Percentiles rank a stretch among this genome's conserved stretches.
These are phyloP conservation scores for Glycine latifolia DNA, from an alignment of 306 rosid genomes.

Conservation along the genomic window DNA sequence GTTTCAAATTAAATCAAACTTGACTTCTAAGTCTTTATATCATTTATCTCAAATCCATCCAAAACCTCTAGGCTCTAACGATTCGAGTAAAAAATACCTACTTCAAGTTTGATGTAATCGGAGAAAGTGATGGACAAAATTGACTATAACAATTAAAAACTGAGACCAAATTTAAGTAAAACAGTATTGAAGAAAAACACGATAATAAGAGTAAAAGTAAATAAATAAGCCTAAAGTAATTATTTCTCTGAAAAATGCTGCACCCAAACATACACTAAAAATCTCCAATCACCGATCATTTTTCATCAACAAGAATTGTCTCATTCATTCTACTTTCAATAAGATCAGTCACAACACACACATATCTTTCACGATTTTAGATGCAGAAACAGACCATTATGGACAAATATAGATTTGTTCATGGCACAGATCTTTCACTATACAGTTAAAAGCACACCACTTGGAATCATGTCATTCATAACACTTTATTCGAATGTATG, in stretches of 20 bases:
- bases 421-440: slow-evolving; percentile 42
- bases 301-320: neutral
- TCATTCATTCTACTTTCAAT: neutral
- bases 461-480: slow-evolving; percentile 30
- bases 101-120: neutral
- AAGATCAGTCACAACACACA: neutral
- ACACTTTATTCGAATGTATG: slow-evolving; percentile 36
- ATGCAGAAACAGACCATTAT: neutral
- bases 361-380: neutral
- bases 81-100: too few relatives aligned
- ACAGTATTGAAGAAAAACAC: neutral
- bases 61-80: too few relatives aligned
- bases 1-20: too few relatives aligned
- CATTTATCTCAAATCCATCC: too few relatives aligned
- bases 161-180: neutral
- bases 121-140: neutral
- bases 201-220: neutral
- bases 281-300: neutral
- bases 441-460: slow-evolving; percentile 47
- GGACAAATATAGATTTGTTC: slow-evolving; percentile 14
- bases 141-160: neutral
- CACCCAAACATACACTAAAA: neutral
- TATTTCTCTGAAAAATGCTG: neutral
- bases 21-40: too few relatives aligned
- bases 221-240: neutral